Evolutionary conservation across 2,329 filamentous ascomycete genomes (phyloP), one percentile per base, ranked within the genome.

Genomic region (Hawksworthiomyces lignivorus): DNA sequence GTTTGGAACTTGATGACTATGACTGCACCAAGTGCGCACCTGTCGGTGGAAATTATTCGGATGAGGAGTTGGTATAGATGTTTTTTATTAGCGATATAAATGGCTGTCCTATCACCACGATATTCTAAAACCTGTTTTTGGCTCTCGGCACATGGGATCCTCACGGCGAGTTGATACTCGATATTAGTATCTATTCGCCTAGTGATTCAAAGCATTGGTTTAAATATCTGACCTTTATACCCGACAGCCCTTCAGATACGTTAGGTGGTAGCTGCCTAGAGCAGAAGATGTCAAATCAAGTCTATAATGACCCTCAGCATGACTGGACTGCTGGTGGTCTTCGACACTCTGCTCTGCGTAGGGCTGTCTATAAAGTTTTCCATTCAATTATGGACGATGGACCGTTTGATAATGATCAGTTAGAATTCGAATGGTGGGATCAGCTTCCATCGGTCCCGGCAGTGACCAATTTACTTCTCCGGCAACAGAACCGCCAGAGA

Each of bases 201-300:
- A 55, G 54, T 45, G 54, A 60, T 48, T 52, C 50, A 9, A n/a
- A 57, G 41, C 52, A 58, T 49, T 58, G 51, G 52, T 58, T 58
- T 31, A 48, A 48, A 44, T 56, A 58, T 50, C 41, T 58, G 21
- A 55, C 49, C 46, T 57, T 56, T 40, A 1, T 42, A 28, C 52
- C 56, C 14, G 56, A 61, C 46, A 41, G 29, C 20, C 30, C 38
- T 35, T 26, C 24, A 12, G 24, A 26, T 26, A 26, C 12, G 24
- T 12, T 44, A 41, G 24, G 44, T 22, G 18, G 36, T 33, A 32
- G 36, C 30, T 28, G 28, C 28, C 34, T 32, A 26, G 31, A 48
- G 45, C 36, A 43, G 21, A 46, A 30, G 38, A 46, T 44, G 24
- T 8, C 8, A 12, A 26, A 8, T 12, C 8, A 26, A 26, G 24